Conservation (phyloP, 345 rosid species). For the Bruguiera sexangula region DNA sequence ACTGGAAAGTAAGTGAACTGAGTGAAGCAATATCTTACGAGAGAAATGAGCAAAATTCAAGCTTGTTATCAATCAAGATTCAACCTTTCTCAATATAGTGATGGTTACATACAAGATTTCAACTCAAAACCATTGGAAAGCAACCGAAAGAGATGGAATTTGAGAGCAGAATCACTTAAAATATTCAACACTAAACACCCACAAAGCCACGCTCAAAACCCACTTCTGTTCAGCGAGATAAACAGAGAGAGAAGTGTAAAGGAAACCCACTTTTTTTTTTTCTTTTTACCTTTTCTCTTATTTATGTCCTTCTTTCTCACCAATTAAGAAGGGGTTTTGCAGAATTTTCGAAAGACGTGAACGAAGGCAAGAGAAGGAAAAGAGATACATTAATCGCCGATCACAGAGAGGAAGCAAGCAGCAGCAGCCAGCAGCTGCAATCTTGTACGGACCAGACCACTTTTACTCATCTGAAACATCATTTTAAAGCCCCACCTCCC, state of each 20-base stretch:
- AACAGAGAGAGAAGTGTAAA: not conserved
- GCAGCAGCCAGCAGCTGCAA: slow-evolving; percentile 11
- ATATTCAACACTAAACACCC: not conserved
- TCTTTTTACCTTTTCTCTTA: too few species aligned
- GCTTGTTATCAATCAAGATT: not conserved
- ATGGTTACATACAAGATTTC: not conserved
- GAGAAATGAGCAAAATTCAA: not conserved
- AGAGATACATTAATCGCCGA: slow-evolving; percentile 11
- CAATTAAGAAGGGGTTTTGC: slow-evolving; percentile 4
- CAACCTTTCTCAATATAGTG: too few species aligned
- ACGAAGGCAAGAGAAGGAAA: slow-evolving; percentile 3
- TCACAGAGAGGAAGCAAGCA: not conserved
- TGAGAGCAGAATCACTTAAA: not conserved
- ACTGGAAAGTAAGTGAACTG: not conserved
- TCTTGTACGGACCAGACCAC: slow-evolving; percentile 4
- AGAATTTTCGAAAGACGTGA: slow-evolving; percentile 24
- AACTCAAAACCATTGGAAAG: not conserved
- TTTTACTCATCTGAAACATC: not conserved
- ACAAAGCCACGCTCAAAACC: not conserved
- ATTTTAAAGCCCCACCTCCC: not conserved
- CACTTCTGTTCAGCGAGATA: not conserved
- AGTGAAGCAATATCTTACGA: not conserved
- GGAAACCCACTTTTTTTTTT: not conserved
- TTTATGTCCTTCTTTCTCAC: not conserved
- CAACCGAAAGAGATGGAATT: too few species aligned